phyloP scores from a whole-genome alignment of 106 monocot species.

The Agapanthus africanus region DNA sequence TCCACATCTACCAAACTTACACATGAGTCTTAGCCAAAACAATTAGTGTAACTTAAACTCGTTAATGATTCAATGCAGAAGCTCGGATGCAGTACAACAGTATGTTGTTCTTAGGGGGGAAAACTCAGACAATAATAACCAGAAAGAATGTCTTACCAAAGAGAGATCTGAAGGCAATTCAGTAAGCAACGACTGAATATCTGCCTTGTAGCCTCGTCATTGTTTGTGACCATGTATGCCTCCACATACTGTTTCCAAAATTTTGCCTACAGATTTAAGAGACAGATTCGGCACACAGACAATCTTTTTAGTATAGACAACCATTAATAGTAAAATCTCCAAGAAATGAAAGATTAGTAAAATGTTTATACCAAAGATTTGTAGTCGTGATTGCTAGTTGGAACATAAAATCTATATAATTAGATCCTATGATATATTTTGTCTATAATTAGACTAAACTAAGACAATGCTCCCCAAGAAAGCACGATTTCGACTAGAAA shows the following conservation, averaged over 20 bases:
- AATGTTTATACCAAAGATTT: no score
- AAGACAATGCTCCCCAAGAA: background rate
- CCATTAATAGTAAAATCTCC: background rate
- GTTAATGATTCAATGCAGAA: background rate
- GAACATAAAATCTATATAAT: background rate
- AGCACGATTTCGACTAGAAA: background rate
- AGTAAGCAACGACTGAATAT: conserved; percentile 93
- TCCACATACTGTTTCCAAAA: conserved; percentile 98
- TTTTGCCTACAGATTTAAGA: conserved; percentile 47
- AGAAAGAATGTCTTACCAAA: conserved; percentile 49
- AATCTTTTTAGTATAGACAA: background rate
- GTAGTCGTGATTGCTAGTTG: no score
- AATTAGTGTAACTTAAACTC: background rate
- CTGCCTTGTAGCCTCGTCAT: conserved; percentile 85
- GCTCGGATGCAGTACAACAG: background rate
- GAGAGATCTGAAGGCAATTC: conserved; percentile 83
- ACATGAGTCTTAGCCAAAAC: background rate
- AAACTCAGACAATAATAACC: background rate
- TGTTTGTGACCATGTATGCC: conserved; percentile 74
- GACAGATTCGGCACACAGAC: background rate
- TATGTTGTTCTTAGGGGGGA: background rate
- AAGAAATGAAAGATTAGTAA: background rate
- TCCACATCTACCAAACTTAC: background rate
- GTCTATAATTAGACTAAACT: background rate
- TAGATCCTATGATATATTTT: background rate